Conservation (phyloP, 1,139 yeast species). For the Yamadazyma taylorii region DNA sequence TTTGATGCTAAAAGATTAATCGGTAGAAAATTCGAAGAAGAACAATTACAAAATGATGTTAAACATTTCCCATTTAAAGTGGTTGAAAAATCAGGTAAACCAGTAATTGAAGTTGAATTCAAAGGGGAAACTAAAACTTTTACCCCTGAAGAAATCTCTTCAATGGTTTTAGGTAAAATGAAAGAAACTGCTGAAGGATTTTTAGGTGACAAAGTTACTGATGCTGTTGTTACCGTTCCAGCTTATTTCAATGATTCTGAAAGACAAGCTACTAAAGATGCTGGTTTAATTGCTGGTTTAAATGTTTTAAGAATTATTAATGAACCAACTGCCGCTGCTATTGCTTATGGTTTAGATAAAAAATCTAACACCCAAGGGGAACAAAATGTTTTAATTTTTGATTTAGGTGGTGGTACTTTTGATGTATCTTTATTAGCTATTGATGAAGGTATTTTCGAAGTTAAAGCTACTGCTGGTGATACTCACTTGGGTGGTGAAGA, state of each 20-base stretch:
- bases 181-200: slow-evolving; percentile 64
- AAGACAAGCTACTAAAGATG: slow-evolving; percentile 63
- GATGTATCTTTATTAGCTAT: slow-evolving; percentile 92
- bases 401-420: slow-evolving; percentile 98
- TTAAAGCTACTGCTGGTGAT: slow-evolving; percentile 97
- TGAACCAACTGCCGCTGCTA: slow-evolving; percentile 64
- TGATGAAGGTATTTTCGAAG: slow-evolving; percentile 95
- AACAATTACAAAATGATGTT: slow-evolving; percentile 56
- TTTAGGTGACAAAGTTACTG: slow-evolving; percentile 58
- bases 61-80: slow-evolving; percentile 67
- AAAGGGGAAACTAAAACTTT: slow-evolving; percentile 65
- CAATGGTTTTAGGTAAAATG: slow-evolving; percentile 67
- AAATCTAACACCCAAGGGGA: slow-evolving; percentile 58
- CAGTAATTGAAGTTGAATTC: slow-evolving; percentile 60
- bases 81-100: slow-evolving; percentile 57
- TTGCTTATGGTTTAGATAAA: slow-evolving; percentile 66
- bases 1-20: slow-evolving; percentile 70
- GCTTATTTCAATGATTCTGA: slow-evolving; percentile 62
- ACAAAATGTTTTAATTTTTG: slow-evolving; percentile 88
- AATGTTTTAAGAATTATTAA: slow-evolving; percentile 58
- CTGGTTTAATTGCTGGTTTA: slow-evolving; percentile 60
- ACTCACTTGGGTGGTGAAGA: slow-evolving; percentile 97
- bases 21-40: slow-evolving; percentile 62
- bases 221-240: slow-evolving; percentile 73
- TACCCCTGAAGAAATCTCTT: slow-evolving; percentile 67